Evolutionary conservation across 306 rosid genomes (phyloP).

Genomic region (Argentina anserina): DNA sequence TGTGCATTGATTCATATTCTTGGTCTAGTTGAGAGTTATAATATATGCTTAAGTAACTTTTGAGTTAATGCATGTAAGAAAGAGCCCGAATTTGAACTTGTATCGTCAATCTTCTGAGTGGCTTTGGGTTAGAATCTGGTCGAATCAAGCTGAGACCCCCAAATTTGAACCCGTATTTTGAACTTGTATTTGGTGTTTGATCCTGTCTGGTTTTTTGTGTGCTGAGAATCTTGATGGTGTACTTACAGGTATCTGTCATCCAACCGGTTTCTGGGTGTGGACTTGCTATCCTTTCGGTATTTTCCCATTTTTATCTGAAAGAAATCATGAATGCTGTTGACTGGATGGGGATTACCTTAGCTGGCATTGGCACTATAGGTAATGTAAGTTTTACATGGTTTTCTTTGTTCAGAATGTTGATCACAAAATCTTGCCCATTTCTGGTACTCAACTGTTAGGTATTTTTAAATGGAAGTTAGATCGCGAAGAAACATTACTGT

Average conservation of each 20-base stretch:
- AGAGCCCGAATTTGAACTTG: neutral
- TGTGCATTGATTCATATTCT: neutral
- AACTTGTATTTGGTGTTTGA: neutral
- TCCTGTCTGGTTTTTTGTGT: neutral
- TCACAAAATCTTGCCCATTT: neutral
- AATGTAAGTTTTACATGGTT: constrained; percentile 51
- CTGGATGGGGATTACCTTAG: constrained; percentile 88
- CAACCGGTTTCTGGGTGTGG: constrained; percentile 99
- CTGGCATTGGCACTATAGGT: constrained; percentile 98
- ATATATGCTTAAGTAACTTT: neutral
- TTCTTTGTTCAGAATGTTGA: neutral
- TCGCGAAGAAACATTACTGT: neutral
- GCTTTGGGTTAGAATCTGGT: neutral
- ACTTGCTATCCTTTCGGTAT: constrained; percentile 85
- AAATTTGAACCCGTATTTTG: too few relatives aligned
- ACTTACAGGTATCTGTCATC: constrained; percentile 78
- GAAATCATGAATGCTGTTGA: constrained; percentile 91
- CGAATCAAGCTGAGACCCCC: neutral
- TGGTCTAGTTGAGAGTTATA: neutral
- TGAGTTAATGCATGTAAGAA: neutral
- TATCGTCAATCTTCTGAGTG: neutral
- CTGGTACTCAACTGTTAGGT: neutral
- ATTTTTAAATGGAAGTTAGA: constrained; percentile 2
- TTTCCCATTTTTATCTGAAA: constrained; percentile 95
- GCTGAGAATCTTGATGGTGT: constrained; percentile 19